phyloP scores from a whole-genome alignment of 768 basidiomycete species.

The Termitomyces titanicus region DNA sequence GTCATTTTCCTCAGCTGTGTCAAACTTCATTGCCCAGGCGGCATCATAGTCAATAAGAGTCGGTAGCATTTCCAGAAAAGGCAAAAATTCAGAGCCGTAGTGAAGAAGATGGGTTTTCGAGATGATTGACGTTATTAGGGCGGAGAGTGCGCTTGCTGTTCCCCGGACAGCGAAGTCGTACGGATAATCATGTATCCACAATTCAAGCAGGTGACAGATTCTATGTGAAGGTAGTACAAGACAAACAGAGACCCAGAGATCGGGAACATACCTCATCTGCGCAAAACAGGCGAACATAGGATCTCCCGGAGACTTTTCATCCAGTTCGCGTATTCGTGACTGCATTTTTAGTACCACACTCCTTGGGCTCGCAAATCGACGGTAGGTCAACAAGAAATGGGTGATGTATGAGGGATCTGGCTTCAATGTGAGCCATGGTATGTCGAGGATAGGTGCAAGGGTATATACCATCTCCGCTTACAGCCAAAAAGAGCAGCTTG shows the following conservation, averaged over 20 bases:
- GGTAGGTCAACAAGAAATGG: conserved; percentile 81
- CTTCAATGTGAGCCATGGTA: conserved; percentile 1
- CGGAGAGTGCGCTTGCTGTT: conserved; percentile 66
- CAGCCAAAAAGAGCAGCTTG: conserved; percentile 76
- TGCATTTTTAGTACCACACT: conserved; percentile 84
- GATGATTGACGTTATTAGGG: conserved; percentile 75
- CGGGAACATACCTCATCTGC: conserved; percentile 67
- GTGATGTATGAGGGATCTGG: conserved; percentile 73
- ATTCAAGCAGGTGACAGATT: conserved; percentile 75
- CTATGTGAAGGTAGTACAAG: conserved; percentile 31
- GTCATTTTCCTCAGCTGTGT: conserved; percentile 57
- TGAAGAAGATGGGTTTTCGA: conserved; percentile 80
- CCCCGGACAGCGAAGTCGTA: conserved; percentile 79
- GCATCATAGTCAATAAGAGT: conserved; percentile 64
- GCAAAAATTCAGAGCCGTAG: conserved; percentile 80
- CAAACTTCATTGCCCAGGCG: conserved; percentile 69
- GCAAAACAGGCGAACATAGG: conserved; percentile 86
- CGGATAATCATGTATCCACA: conserved; percentile 74
- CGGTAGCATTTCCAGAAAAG: conserved; percentile 70
- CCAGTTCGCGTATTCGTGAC: conserved; percentile 77
- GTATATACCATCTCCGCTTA: conserved; percentile 75
- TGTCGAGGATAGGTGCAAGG: background rate
- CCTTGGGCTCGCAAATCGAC: conserved; percentile 77
- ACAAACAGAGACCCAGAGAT: background rate
- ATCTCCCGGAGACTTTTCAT: conserved; percentile 61